These are phyloP conservation scores for Vigna radiata DNA, from an alignment of 306 rosid genomes.

Conservation along the genomic window DNA sequence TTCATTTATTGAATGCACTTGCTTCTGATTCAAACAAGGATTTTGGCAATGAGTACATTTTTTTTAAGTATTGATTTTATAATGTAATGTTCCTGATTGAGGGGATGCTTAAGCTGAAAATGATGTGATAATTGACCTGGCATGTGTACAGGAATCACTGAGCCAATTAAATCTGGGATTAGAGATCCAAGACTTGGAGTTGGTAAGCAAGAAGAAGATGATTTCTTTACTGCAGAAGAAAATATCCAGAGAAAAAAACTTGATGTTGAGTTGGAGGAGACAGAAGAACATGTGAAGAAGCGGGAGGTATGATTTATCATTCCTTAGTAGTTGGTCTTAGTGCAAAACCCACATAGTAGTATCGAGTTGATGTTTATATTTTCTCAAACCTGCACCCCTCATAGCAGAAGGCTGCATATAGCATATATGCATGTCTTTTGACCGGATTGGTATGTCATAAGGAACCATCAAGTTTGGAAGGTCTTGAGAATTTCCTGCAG, in stretches of 20 bases:
- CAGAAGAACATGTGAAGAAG: conserved; percentile 82
- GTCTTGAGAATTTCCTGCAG: conserved; percentile 99
- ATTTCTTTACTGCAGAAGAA: conserved; percentile 96
- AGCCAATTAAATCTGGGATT: conserved; percentile 94
- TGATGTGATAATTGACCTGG: conserved; percentile 25
- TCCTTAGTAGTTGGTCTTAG: conserved; percentile 43
- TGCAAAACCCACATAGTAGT: conserved; percentile 53
- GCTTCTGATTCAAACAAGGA: not conserved
- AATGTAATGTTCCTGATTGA: not conserved
- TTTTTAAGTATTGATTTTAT: conserved; percentile 22
- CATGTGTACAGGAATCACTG: conserved; percentile 69
- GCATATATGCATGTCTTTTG: conserved; percentile 91
- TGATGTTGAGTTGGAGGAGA: conserved; percentile 87
- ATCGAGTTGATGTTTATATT: conserved; percentile 84
- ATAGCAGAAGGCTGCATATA: conserved; percentile 98
- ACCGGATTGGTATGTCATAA: conserved; percentile 88
- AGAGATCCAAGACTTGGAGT: conserved; percentile 93
- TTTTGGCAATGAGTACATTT: not conserved
- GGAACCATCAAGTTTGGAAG: conserved; percentile 96
- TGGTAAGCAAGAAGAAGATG: conserved; percentile 96
- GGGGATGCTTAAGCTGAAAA: conserved; percentile 12
- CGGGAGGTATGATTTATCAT: conserved; percentile 81
- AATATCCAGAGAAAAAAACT: conserved; percentile 89
- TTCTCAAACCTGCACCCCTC: conserved; percentile 79
- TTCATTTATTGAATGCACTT: too few species aligned